Percentiles rank a stretch among this genome's conserved stretches.
Conservation (phyloP, 768 basidiomycete species). For the Candolleomyces eurysporus region DNA sequence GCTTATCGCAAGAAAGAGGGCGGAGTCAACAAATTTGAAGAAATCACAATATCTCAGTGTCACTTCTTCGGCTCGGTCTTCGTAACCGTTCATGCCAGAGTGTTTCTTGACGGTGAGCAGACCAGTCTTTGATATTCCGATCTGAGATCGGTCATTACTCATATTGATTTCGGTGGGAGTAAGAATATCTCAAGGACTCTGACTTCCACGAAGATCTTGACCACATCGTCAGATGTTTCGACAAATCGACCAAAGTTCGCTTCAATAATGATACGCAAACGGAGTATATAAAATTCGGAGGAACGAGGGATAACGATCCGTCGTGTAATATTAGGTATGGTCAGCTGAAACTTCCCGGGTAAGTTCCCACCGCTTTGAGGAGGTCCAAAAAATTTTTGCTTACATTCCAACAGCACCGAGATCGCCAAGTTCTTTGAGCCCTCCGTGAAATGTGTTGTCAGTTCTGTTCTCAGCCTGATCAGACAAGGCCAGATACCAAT, state of each 20-base stretch:
- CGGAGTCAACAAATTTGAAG: constrained; percentile 28
- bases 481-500: constrained; percentile 3
- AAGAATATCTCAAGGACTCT: constrained; percentile 39
- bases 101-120: constrained; percentile 30
- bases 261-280: constrained; percentile 36
- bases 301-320: constrained; percentile 36
- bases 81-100: constrained; percentile 36
- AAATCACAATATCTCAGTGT: constrained; percentile 41
- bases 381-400: too few species aligned
- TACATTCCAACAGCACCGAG: too few species aligned
- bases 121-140: neutral
- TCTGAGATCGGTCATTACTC: too few species aligned
- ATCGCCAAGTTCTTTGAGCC: constrained; percentile 12
- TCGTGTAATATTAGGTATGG: constrained; percentile 38
- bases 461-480: constrained; percentile 4
- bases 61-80: constrained; percentile 45
- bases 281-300: constrained; percentile 46
- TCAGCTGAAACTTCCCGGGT: constrained; percentile 37
- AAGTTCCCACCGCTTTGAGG: neutral
- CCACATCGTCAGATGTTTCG: constrained; percentile 42
- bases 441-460: constrained; percentile 10
- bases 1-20: constrained; percentile 28
- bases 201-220: constrained; percentile 38
- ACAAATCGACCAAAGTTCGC: constrained; percentile 43
- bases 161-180: too few species aligned